Conservation (phyloP, 345 rosid species). For the Turritis glabra region DNA sequence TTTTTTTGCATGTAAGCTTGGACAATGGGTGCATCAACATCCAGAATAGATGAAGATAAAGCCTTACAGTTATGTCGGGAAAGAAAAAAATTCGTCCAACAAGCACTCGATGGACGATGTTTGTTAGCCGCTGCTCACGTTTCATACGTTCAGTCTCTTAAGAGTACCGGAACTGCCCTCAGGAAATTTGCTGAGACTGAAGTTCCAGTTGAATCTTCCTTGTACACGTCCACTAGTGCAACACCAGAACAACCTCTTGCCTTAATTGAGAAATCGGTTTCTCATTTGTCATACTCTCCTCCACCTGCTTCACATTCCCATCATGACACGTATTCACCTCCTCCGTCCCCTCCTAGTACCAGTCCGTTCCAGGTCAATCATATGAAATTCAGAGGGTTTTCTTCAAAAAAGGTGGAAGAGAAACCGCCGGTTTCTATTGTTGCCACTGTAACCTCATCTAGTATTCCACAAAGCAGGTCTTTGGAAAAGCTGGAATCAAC, state of each 20-base stretch:
- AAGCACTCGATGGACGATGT: slow-evolving; percentile 94
- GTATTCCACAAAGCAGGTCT: slow-evolving; percentile 47
- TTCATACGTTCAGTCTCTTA: slow-evolving; percentile 68
- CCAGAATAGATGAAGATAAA: slow-evolving; percentile 80
- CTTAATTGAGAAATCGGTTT: slow-evolving; percentile 57
- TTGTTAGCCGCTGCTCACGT: slow-evolving; percentile 80
- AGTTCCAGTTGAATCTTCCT: slow-evolving; percentile 68
- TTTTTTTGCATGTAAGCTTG: slow-evolving; percentile 11
- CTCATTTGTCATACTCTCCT: slow-evolving; percentile 66
- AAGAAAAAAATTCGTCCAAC: slow-evolving; percentile 78
- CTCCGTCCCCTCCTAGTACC: slow-evolving; percentile 62
- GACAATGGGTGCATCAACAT: slow-evolving; percentile 69
- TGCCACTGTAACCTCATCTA: slow-evolving; percentile 56
- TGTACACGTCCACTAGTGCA: slow-evolving; percentile 75
- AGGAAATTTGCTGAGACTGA: slow-evolving; percentile 80
- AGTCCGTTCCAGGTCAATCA: slow-evolving; percentile 54
- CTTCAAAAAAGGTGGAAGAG: slow-evolving; percentile 72
- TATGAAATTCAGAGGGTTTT: slow-evolving; percentile 64
- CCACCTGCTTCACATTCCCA: slow-evolving; percentile 58
- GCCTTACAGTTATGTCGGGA: slow-evolving; percentile 89
- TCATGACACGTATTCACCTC: slow-evolving; percentile 61
- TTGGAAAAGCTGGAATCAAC: slow-evolving; percentile 50
- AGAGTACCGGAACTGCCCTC: slow-evolving; percentile 71
- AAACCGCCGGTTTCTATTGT: slow-evolving; percentile 57
- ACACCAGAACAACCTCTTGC: slow-evolving; percentile 77